Conservation (phyloP, 176 grass and related monocot genomes). For the Juncus inflexus region DNA sequence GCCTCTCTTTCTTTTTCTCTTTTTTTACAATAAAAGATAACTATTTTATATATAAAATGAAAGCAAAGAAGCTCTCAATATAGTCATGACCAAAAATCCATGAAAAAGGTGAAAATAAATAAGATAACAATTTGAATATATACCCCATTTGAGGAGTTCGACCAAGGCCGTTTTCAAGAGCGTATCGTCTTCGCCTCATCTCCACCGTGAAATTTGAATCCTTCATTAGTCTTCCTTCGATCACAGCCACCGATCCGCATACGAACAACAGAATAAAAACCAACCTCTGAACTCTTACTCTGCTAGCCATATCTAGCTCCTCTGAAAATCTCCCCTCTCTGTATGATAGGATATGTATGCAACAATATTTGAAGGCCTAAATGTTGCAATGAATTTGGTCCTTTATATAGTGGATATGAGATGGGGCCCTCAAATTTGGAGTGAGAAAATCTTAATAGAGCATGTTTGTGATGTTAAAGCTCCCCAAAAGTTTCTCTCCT, state of each 20-base stretch:
- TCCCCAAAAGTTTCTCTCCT: no score
- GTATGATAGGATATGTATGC: background rate
- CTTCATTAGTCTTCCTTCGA: conserved; percentile 2
- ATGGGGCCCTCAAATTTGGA: background rate
- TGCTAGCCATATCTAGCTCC: conserved; percentile 29
- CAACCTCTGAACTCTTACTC: conserved; percentile 7
- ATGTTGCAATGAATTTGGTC: background rate
- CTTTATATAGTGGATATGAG: conserved; percentile 11
- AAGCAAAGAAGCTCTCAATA: no score
- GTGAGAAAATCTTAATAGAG: no score
- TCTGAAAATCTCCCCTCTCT: background rate
- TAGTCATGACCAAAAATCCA: background rate
- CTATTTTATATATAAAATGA: background rate
- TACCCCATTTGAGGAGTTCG: conserved; percentile 94
- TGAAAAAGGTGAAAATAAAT: no score
- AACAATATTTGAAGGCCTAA: conserved; percentile 18
- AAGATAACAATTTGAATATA: background rate
- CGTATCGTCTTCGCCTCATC: conserved; percentile 31
- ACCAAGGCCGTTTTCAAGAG: conserved; percentile 59
- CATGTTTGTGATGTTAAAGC: no score
- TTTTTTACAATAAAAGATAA: no score
- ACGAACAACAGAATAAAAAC: conserved; percentile 27
- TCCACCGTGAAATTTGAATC: conserved; percentile 35
- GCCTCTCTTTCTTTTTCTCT: no score
- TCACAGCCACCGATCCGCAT: background rate